Conservation (phyloP, 257 asterid genomes). For the Lycium barbarum region DNA sequence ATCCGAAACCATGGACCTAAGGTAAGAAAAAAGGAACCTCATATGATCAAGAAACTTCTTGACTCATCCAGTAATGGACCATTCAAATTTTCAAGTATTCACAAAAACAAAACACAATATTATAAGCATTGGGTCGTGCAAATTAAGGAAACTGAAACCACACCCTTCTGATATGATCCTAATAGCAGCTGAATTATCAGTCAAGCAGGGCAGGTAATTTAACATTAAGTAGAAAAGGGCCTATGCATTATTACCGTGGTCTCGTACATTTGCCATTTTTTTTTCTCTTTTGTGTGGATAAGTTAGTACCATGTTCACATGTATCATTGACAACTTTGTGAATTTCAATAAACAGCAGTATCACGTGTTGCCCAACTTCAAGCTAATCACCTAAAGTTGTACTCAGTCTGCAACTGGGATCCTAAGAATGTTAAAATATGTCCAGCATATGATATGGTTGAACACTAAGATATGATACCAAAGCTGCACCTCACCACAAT, state of each 20-base stretch:
- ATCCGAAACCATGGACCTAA: slow-evolving; percentile 97
- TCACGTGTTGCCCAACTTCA: neutral
- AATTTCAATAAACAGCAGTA: neutral
- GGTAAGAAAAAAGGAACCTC: neutral
- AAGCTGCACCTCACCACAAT: neutral
- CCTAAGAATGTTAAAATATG: neutral
- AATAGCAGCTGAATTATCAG: neutral
- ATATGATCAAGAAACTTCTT: slow-evolving; percentile 27
- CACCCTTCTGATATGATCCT: neutral
- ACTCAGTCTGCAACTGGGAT: neutral
- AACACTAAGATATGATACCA: neutral
- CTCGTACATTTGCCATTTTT: neutral
- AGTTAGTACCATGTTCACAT: neutral
- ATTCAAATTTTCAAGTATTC: slow-evolving; percentile 17
- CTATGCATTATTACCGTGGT: neutral
- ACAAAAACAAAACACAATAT: neutral
- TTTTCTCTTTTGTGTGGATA: neutral
- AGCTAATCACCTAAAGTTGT: neutral
- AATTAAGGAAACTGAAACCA: neutral
- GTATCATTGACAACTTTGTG: neutral
- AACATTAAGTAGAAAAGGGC: neutral
- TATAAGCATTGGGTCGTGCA: neutral
- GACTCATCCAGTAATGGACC: neutral
- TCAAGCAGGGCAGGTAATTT: neutral
- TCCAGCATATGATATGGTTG: neutral